Percentiles rank a stretch among this genome's conserved stretches.
Conservation (phyloP, 306 rosid genomes). For the Ormosia emarginata region DNA sequence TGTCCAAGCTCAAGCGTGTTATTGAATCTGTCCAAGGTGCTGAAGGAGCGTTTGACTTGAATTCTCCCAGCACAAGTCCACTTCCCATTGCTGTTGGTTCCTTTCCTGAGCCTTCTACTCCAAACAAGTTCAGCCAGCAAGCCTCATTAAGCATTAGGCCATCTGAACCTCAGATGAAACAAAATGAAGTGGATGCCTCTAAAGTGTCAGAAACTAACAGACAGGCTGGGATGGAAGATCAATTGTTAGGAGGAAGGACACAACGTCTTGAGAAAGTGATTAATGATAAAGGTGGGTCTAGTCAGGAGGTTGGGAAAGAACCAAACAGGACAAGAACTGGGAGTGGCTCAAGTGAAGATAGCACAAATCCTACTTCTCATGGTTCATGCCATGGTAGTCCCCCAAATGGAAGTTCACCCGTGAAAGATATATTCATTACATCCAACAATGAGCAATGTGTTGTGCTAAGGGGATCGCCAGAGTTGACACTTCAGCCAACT, state of each 20-base stretch:
- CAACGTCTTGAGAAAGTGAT: conserved; percentile 31
- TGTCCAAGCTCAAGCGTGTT: conserved; percentile 82
- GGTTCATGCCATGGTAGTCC: conserved; percentile 84
- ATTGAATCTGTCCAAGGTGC: conserved; percentile 93
- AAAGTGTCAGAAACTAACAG: conserved; percentile 40
- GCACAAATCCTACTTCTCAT: conserved; percentile 65
- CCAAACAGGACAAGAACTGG: conserved; percentile 40
- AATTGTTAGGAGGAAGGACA: conserved; percentile 32
- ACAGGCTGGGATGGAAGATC: conserved; percentile 39
- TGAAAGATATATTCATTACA: conserved; percentile 39
- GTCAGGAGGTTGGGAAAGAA: conserved; percentile 30
- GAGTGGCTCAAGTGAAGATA: conserved; percentile 72
- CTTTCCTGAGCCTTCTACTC: conserved; percentile 42
- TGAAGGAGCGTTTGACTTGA: conserved; percentile 73
- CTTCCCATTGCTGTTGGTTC: conserved; percentile 52
- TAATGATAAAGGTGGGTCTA: conserved; percentile 27
- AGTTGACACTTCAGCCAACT: conserved; percentile 37
- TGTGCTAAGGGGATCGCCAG: conserved; percentile 47
- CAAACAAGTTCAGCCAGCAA: conserved; percentile 44
- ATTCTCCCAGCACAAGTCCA: conserved; percentile 57
- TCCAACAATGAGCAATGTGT: conserved; percentile 38
- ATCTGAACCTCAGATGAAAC: conserved; percentile 44
- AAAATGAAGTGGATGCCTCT: conserved; percentile 39
- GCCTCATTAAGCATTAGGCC: conserved; percentile 24
- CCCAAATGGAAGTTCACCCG: conserved; percentile 37